Evolutionary conservation across 1,284 basidiomycete species (phyloP).

Genomic region (Marasmius fiardii): DNA sequence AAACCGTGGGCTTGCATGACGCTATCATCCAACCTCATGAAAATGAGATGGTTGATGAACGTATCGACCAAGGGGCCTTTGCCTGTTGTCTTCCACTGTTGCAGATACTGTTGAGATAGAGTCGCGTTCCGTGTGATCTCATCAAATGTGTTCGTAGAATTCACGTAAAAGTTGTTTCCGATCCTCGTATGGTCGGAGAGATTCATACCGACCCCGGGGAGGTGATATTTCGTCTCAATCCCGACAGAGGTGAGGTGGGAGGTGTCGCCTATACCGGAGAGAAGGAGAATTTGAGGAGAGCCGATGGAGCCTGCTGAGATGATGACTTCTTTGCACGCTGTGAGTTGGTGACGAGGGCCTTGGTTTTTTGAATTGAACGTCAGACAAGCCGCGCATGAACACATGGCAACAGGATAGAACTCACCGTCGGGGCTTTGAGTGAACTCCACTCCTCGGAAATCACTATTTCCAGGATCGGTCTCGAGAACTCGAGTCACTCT

Average conservation of each 20-base stretch:
- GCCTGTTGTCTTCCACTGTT: constrained; percentile 16
- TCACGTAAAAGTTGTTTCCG: constrained; percentile 21
- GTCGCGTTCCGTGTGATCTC: constrained; percentile 19
- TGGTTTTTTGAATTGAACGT: constrained; percentile 21
- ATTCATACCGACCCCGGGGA: constrained; percentile 30
- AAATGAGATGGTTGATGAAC: constrained; percentile 13
- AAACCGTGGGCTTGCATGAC: constrained; percentile 2
- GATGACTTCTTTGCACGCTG: constrained; percentile 21
- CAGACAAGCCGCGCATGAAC: constrained; percentile 1
- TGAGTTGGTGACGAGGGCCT: constrained; percentile 19
- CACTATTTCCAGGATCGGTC: neutral
- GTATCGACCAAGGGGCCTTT: constrained; percentile 16
- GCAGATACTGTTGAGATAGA: constrained; percentile 12
- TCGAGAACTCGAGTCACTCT: constrained; percentile 16
- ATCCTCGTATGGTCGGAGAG: constrained; percentile 33
- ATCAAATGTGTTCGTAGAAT: constrained; percentile 20
- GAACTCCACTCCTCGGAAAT: constrained; percentile 16
- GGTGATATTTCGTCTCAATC: constrained; percentile 22
- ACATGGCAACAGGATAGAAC: neutral
- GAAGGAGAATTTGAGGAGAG: constrained; percentile 29
- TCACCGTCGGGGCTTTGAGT: constrained; percentile 7
- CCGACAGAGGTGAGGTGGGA: constrained; percentile 22
- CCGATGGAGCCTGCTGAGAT: constrained; percentile 21
- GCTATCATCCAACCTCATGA: constrained; percentile 9
- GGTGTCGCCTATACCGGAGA: constrained; percentile 30